Evolutionary conservation across 2,329 filamentous ascomycete genomes (phyloP).

Genomic region (Alternaria conjuncta): DNA sequence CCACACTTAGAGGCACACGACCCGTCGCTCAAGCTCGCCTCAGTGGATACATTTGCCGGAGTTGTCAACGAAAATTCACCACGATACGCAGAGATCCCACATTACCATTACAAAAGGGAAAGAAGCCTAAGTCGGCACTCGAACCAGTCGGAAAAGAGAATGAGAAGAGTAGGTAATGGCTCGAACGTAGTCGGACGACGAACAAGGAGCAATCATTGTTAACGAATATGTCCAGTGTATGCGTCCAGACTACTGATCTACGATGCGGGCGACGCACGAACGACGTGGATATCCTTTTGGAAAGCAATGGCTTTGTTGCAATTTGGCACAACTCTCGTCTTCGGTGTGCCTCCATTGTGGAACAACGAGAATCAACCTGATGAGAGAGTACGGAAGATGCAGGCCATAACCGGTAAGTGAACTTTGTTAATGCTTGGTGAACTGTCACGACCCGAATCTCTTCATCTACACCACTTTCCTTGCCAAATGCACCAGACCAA

Average conservation of each 20-base stretch:
- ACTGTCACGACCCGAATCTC: background rate
- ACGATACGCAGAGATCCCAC: constrained; percentile 22
- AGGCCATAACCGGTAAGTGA: constrained; percentile 39
- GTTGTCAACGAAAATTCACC: constrained; percentile 42
- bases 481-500: background rate
- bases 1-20: constrained; percentile 6
- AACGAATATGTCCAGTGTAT: constrained; percentile 27
- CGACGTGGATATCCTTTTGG: constrained; percentile 45
- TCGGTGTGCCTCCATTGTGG: constrained; percentile 42
- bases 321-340: constrained; percentile 40
- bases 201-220: background rate
- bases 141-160: constrained; percentile 29
- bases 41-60: constrained; percentile 31
- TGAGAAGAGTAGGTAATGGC: constrained; percentile 25
- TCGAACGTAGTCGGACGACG: background rate
- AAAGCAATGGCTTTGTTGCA: constrained; percentile 46
- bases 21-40: constrained; percentile 7
- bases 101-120: constrained; percentile 20
- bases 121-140: constrained; percentile 21
- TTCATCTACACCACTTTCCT: background rate
- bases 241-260: constrained; percentile 42
- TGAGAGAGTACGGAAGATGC: constrained; percentile 31
- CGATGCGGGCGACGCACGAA: constrained; percentile 46
- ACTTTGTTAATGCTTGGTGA: background rate
- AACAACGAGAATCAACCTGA: constrained; percentile 44